phyloP scores from a whole-genome alignment of 805 yeast genomes.

The Yarrowia osloensis region DNA sequence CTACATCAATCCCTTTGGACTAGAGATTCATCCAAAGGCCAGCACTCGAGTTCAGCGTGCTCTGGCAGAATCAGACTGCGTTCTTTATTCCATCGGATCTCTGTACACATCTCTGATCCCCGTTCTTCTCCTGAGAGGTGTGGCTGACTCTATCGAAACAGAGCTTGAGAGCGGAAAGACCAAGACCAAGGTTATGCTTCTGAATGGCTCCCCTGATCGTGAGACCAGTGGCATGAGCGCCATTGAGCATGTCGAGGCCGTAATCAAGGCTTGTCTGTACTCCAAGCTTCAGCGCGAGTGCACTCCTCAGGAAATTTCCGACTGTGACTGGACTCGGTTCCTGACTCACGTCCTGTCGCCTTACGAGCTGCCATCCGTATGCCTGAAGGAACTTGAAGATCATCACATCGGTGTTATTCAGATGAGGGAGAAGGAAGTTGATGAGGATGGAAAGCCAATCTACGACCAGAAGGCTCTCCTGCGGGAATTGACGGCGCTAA shows the following conservation, averaged over 20 bases:
- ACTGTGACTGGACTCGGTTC: constrained; percentile 19
- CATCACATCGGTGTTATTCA: not conserved
- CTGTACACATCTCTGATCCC: constrained; percentile 87
- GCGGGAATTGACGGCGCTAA: constrained; percentile 18
- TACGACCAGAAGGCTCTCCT: constrained; percentile 16
- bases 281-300: constrained; percentile 36
- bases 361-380: not conserved
- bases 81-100: constrained; percentile 83
- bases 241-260: constrained; percentile 55
- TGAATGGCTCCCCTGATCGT: constrained; percentile 76
- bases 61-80: constrained; percentile 50
- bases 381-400: not conserved
- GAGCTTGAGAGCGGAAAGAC: not conserved
- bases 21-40: constrained; percentile 77
- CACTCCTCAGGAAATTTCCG: constrained; percentile 19
- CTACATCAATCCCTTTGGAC: constrained; percentile 85
- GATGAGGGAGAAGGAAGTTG: not conserved
- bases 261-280: constrained; percentile 58
- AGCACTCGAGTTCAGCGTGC: constrained; percentile 59
- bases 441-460: constrained; percentile 23
- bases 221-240: constrained; percentile 75
- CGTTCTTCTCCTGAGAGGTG: constrained; percentile 68
- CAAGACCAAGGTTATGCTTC: constrained; percentile 55
- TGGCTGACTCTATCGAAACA: constrained; percentile 59
- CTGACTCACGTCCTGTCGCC: constrained; percentile 22